phyloP scores from a whole-genome alignment of 2,329 filamentous ascomycete species.

The Pestalotiopsis sp. region DNA sequence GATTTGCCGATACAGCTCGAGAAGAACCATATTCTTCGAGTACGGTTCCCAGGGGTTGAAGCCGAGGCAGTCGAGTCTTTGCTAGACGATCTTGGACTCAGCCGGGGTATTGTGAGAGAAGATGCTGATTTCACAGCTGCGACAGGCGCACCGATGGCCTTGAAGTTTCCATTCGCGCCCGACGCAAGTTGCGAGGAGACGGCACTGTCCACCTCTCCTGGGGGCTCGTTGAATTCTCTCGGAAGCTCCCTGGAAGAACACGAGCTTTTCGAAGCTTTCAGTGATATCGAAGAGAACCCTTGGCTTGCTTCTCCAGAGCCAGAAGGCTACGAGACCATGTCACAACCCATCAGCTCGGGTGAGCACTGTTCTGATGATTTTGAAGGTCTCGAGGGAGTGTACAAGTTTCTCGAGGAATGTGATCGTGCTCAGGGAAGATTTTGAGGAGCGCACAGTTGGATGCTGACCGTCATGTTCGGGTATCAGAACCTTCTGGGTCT shows the following conservation, averaged over 20 bases:
- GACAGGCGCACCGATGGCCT: conserved; percentile 69
- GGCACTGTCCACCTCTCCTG: conserved; percentile 43
- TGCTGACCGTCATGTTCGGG: background rate
- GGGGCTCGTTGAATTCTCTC: conserved; percentile 47
- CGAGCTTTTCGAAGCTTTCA: conserved; percentile 36
- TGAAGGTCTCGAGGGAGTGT: conserved; percentile 58
- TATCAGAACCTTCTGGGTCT: background rate
- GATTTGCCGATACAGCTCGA: conserved; percentile 81
- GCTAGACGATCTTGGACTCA: conserved; percentile 84
- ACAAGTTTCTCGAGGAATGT: conserved; percentile 59
- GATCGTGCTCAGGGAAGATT: conserved; percentile 37
- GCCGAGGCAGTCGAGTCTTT: conserved; percentile 77
- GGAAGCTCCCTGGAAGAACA: conserved; percentile 31
- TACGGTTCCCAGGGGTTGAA: conserved; percentile 91
- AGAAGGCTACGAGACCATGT: conserved; percentile 50
- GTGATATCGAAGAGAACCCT: conserved; percentile 44
- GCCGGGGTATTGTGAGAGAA: conserved; percentile 75
- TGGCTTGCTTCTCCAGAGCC: conserved; percentile 47
- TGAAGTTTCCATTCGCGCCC: conserved; percentile 86
- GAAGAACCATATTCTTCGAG: conserved; percentile 65
- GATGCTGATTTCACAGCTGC: conserved; percentile 71
- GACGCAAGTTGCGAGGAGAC: conserved; percentile 29
- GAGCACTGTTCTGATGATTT: conserved; percentile 48
- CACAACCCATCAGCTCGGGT: conserved; percentile 43
- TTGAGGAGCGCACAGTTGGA: conserved; percentile 12